Percentiles rank a stretch among this genome's conserved stretches.
Evolutionary conservation across 352 stramenopile species (phyloP).

Genomic region (Thalassiosira hispida): DNA sequence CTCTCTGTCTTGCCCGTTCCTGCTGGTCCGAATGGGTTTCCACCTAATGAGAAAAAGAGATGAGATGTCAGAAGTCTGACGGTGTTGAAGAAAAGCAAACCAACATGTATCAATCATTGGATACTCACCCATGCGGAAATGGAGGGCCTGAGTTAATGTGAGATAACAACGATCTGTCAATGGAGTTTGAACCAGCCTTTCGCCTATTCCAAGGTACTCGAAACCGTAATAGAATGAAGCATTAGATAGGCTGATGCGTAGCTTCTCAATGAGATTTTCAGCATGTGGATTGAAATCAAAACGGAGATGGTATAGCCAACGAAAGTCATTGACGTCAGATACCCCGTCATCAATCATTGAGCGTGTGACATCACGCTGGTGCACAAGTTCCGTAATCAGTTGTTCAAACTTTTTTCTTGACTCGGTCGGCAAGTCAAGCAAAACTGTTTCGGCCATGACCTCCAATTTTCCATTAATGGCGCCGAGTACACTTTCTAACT

Average conservation of each 20-base stretch:
- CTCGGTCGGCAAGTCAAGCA: slow-evolving; percentile 92
- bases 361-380: slow-evolving; percentile 97
- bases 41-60: slow-evolving; percentile 28
- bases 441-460: slow-evolving; percentile 95
- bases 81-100: neutral
- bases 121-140: slow-evolving; percentile 94
- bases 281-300: slow-evolving; percentile 92
- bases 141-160: slow-evolving; percentile 98
- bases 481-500: slow-evolving; percentile 73
- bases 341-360: slow-evolving; percentile 90
- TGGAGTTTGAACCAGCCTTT: slow-evolving; percentile 99
- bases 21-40: slow-evolving; percentile 95
- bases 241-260: slow-evolving; percentile 97
- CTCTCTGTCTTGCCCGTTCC: slow-evolving; percentile 99
- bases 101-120: neutral
- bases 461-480: slow-evolving; percentile 88
- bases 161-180: slow-evolving; percentile 99
- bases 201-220: slow-evolving; percentile 99
- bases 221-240: slow-evolving; percentile 99
- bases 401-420: slow-evolving; percentile 97
- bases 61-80: neutral
- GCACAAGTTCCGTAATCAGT: slow-evolving; percentile 99
- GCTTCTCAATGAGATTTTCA: slow-evolving; percentile 89
- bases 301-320: slow-evolving; percentile 99
- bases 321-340: slow-evolving; percentile 91